Percentiles rank a stretch among this genome's conserved stretches.
Evolutionary conservation across 129 eudicot genomes (phyloP).

Genomic region (Lonicera japonica): DNA sequence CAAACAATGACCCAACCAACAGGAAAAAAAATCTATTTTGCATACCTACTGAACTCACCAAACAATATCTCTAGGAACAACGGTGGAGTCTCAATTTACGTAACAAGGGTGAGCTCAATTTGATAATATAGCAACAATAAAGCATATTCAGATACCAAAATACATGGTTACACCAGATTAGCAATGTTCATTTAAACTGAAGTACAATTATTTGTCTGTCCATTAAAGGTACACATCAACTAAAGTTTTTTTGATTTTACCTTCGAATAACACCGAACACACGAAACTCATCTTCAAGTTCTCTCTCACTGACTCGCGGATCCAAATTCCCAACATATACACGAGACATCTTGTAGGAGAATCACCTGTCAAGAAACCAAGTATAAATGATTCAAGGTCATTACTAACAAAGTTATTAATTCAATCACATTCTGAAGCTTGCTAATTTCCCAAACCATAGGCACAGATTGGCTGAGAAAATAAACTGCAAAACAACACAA

Average conservation of each 20-base stretch:
- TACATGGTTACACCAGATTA: no score
- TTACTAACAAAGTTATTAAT: background rate
- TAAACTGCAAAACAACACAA: background rate
- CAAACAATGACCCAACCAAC: no score
- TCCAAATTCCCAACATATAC: slow-evolving; percentile 84
- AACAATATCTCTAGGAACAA: no score
- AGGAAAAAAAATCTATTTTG: no score
- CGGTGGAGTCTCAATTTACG: background rate
- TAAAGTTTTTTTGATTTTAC: slow-evolving; percentile 17
- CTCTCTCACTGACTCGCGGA: slow-evolving; percentile 70
- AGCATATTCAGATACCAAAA: background rate
- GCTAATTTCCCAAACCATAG: no score
- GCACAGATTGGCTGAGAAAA: no score
- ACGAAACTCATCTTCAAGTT: slow-evolving; percentile 83
- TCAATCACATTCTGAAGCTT: slow-evolving; percentile 1
- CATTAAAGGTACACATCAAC: background rate
- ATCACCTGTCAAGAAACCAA: slow-evolving; percentile 22
- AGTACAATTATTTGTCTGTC: background rate
- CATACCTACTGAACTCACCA: no score
- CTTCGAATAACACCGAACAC: slow-evolving; percentile 64
- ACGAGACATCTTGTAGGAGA: slow-evolving; percentile 50
- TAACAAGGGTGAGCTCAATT: background rate
- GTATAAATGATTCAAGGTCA: no score
- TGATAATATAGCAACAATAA: background rate
- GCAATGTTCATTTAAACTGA: background rate